phyloP scores from a whole-genome alignment of 1,139 yeast species.

The Saccharomyces hybrid region DNA sequence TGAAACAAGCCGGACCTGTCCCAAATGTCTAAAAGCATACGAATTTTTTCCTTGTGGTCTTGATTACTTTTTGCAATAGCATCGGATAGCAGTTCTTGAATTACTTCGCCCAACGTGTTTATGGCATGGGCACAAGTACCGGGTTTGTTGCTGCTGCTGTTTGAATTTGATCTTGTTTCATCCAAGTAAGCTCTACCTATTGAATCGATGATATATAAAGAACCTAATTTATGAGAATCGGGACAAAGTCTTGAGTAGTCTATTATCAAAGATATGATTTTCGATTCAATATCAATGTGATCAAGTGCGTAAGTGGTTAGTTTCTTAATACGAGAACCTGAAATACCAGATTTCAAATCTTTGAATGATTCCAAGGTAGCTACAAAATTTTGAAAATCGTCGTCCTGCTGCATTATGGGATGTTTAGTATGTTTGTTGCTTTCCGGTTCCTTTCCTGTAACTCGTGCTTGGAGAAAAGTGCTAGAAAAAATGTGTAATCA shows the following conservation, averaged over 20 bases:
- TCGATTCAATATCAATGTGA: slow-evolving; percentile 43
- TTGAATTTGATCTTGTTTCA: slow-evolving; percentile 52
- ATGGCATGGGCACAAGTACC: slow-evolving; percentile 77
- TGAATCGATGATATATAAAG: slow-evolving; percentile 86
- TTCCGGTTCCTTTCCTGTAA: background rate
- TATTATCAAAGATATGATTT: slow-evolving; percentile 24
- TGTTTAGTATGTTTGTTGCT: slow-evolving; percentile 2
- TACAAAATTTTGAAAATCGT: slow-evolving; percentile 52
- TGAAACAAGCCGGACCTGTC: slow-evolving; percentile 75
- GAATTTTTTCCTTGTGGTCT: slow-evolving; percentile 58
- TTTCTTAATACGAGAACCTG: slow-evolving; percentile 89
- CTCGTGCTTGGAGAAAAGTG: background rate
- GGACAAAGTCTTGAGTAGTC: slow-evolving; percentile 69
- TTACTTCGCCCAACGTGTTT: slow-evolving; percentile 48
- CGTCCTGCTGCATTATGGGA: slow-evolving; percentile 6
- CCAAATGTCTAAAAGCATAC: slow-evolving; percentile 89
- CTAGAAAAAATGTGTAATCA: background rate
- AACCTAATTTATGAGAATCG: slow-evolving; percentile 78
- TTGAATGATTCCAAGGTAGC: slow-evolving; percentile 64
- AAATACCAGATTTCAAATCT: slow-evolving; percentile 80
- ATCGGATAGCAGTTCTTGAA: slow-evolving; percentile 53
- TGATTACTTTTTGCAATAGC: slow-evolving; percentile 48
- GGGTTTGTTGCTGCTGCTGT: slow-evolving; percentile 45
- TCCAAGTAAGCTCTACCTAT: slow-evolving; percentile 81
- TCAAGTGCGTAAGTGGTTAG: slow-evolving; percentile 71